phyloP scores from a whole-genome alignment of 352 stramenopile genomes.

The Phytophthora fragariae region DNA sequence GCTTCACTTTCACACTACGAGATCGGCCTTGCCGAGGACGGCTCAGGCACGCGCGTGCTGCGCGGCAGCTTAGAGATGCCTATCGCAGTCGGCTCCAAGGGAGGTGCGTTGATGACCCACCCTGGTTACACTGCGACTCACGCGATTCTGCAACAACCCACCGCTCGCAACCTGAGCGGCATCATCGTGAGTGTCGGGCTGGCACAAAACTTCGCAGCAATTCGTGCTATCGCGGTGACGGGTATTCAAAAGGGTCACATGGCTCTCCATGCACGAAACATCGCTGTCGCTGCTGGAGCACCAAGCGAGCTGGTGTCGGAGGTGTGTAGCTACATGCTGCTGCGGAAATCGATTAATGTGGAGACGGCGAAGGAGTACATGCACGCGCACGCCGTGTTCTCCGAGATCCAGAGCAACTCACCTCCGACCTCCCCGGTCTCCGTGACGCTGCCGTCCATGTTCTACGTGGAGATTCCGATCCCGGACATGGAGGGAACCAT shows the following conservation, averaged over 20 bases:
- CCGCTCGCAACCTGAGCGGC: constrained; percentile 62
- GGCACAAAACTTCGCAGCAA: constrained; percentile 88
- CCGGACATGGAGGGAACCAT: constrained; percentile 73
- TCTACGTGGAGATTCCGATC: constrained; percentile 86
- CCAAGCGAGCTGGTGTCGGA: constrained; percentile 85
- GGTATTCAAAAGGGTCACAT: constrained; percentile 91
- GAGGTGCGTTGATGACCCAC: constrained; percentile 83
- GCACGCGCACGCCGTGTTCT: constrained; percentile 80
- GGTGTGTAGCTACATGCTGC: constrained; percentile 89
- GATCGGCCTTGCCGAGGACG: constrained; percentile 40
- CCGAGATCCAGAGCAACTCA: constrained; percentile 66
- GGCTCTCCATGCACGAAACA: constrained; percentile 88
- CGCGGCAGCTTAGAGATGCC: constrained; percentile 81
- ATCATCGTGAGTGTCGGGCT: constrained; percentile 86
- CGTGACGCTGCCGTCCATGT: constrained; percentile 74
- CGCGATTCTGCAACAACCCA: constrained; percentile 79
- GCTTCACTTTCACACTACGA: constrained; percentile 83
- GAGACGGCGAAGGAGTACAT: constrained; percentile 88
- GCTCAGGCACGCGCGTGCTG: constrained; percentile 57
- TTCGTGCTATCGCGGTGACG: constrained; percentile 86
- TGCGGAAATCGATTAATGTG: constrained; percentile 81
- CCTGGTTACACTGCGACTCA: constrained; percentile 81
- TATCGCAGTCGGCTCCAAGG: constrained; percentile 84
- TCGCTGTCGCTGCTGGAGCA: constrained; percentile 81
- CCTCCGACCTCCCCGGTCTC: constrained; percentile 52